A percentile compares a stretch with the other conserved stretches of the same genome.
Conservation (phyloP, 257 asterid species). For the Solanum infundibuliforme region DNA sequence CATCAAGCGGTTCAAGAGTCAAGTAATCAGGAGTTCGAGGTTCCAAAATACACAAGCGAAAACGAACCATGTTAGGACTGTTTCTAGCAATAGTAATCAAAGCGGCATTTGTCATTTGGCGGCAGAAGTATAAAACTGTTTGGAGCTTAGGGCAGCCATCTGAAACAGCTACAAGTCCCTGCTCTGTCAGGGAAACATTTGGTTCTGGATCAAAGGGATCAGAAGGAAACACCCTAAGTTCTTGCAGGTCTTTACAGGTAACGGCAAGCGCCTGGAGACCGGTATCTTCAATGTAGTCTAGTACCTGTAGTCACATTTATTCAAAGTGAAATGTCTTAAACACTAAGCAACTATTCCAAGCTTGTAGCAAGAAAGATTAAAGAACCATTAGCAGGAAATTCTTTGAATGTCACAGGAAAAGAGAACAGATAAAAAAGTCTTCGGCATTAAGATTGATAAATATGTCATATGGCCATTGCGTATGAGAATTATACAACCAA, state of each 20-base stretch:
- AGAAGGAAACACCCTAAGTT: slow-evolving; percentile 7
- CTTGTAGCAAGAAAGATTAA: not conserved
- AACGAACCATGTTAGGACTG: not conserved
- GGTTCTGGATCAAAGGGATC: slow-evolving; percentile 4
- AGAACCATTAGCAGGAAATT: not conserved
- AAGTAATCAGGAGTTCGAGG: slow-evolving; percentile 9
- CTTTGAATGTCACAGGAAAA: not conserved
- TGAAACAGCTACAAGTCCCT: slow-evolving; percentile 7
- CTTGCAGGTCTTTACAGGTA: slow-evolving; percentile 7
- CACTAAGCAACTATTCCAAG: not conserved
- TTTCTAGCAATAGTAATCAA: slow-evolving; percentile 1
- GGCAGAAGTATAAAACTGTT: slow-evolving; percentile 13
- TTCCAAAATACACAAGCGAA: slow-evolving; percentile 7
- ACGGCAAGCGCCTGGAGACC: slow-evolving; percentile 8
- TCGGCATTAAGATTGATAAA: not conserved
- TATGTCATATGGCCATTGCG: not conserved
- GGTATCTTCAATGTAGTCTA: slow-evolving; percentile 12
- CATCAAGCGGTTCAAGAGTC: slow-evolving; percentile 8
- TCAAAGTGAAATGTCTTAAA: not conserved
- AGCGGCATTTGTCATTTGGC: slow-evolving; percentile 11
- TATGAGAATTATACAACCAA: not conserved
- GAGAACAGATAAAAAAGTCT: not conserved
- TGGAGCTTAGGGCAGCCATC: slow-evolving; percentile 15
- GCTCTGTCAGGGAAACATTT: slow-evolving; percentile 1
- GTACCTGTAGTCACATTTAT: slow-evolving; percentile 2